Base-by-base conservation (phyloP, 805 yeast genomes). In the Candida morakotiae region DNA sequence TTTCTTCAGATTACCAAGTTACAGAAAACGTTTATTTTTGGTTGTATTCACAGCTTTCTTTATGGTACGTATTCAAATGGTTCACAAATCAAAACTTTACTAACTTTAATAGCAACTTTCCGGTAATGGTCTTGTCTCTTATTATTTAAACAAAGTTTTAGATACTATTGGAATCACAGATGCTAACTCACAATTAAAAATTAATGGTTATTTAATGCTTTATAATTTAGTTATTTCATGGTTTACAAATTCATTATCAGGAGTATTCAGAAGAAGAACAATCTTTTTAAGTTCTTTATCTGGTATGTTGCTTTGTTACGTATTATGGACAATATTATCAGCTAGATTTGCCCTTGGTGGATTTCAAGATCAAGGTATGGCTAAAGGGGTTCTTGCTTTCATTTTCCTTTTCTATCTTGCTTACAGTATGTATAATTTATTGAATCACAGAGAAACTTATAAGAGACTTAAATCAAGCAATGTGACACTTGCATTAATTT, bases 121-220 rank as follows among this genome's bases (percentile, higher is more conserved):
- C 13, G 80, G 80, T 48, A 73, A 71, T 47, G 76, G 75, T 39
- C 56, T 74, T 41, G 73, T 73, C 19, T 67, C 76, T 3, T 74
- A 72, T 62, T 74, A 74, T 53, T 57, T 75, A 43, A 59, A 64
- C 41, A 62, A 66, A 47, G 81, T 77, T 10, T 63, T 77, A 45
- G 50, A 56, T 40, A 67, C 77, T 18, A 73, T 77, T 51, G 81
- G 82, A 41, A 71, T 76, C 47, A 71, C 73, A 32, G 62, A 60
- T n/a, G 56, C 64, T 18, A 55, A 55, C 34, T 54, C 58, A 38
- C 76, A 75, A 53, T 63, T 75, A 38, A 52, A 69, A 35, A 66
- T 75, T 51, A 75, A 76, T 51, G 79, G 75, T 39, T 68, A 71
- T 41, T 63, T 74, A 44, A 68, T 64, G 67, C 55, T 70, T 40